Conservation (phyloP, 495 filamentous ascomycete species). For the Aspergillus mulundensis region DNA sequence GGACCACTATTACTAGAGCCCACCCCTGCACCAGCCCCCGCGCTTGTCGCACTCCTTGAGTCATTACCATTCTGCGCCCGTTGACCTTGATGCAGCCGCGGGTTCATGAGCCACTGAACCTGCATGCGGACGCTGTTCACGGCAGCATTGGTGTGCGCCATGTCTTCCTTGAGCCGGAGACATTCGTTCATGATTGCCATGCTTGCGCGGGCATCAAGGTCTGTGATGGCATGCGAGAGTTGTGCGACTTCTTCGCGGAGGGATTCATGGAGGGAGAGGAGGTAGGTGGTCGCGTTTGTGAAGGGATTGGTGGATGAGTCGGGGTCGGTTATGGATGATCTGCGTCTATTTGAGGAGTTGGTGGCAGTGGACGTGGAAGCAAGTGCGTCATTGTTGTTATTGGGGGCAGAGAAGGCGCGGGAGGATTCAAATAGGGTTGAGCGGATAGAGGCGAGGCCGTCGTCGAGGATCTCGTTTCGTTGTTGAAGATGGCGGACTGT, state of each 20-base stretch:
- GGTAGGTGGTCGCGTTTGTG: constrained; percentile 50
- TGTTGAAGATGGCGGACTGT: constrained; percentile 53
- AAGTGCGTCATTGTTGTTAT: background rate
- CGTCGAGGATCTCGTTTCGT: constrained; percentile 57
- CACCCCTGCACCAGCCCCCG: constrained; percentile 11
- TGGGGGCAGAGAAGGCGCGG: constrained; percentile 16
- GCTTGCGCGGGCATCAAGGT: constrained; percentile 61
- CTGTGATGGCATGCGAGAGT: constrained; percentile 53
- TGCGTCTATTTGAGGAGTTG: background rate
- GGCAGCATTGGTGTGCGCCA: constrained; percentile 62
- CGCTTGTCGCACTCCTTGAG: constrained; percentile 6
- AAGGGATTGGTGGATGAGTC: constrained; percentile 26
- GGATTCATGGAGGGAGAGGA: constrained; percentile 65
- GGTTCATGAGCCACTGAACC: constrained; percentile 64
- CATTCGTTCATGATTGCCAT: constrained; percentile 69
- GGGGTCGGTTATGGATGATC: constrained; percentile 6
- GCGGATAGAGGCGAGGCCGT: constrained; percentile 47
- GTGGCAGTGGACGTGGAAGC: background rate
- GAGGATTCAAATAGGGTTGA: constrained; percentile 38
- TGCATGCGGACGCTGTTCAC: constrained; percentile 62
- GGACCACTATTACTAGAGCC: constrained; percentile 26
- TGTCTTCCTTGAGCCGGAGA: constrained; percentile 62
- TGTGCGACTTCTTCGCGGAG: constrained; percentile 61
- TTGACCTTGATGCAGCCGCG: constrained; percentile 48
- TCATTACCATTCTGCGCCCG: constrained; percentile 16